Evolutionary conservation across 2,329 filamentous ascomycete species (phyloP), one percentile per base, ranked within the genome.

Genomic region (Geosmithia flava): DNA sequence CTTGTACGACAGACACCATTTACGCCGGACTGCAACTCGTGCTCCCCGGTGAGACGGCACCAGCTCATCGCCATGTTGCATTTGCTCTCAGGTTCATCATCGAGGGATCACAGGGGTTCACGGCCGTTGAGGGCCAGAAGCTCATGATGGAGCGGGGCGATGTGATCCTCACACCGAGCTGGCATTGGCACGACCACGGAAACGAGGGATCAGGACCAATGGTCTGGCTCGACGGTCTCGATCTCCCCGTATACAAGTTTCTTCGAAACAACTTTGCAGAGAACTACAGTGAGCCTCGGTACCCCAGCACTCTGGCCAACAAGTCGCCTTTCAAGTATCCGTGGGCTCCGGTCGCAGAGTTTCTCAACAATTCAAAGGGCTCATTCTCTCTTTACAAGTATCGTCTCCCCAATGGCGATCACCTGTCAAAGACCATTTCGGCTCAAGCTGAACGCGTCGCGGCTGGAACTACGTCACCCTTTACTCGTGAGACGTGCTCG

Each of bases 41-140:
- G 3, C 69, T 72, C 63, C 72, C 74, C 1, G 67, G 69, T 49
- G 74, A 78, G 54, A 73, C 66, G 0, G 72, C 74, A 1, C 67
- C 65, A 3, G 72, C 72, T 1, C 74, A 78, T 54, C 61, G 74
- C 2, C 74, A 78, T 53, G 70, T 67, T 0, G 73, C 74, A 1
- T 77, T 77, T 48, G 74, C 74, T 2, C 65, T 71, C 61, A 66
- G 73, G 13, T 78, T 76, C 58, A 72, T 78, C 51, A 75, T 78
- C 47, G 72, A 77, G 55, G 74, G 74, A 3, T 56, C 65, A 6
- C 69, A 69, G 2, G 73, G 74, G 3, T 78, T 76, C 53, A 78
- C 75, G 0, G 74, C 74, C 3, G 70, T 78, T 0, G 68, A 75
- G n/a, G 73, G 74, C 11, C 54, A 57, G 3, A 62, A 68, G 17